Conservation (phyloP, 257 asterid genomes). For the Solanum ahanhuiri region DNA sequence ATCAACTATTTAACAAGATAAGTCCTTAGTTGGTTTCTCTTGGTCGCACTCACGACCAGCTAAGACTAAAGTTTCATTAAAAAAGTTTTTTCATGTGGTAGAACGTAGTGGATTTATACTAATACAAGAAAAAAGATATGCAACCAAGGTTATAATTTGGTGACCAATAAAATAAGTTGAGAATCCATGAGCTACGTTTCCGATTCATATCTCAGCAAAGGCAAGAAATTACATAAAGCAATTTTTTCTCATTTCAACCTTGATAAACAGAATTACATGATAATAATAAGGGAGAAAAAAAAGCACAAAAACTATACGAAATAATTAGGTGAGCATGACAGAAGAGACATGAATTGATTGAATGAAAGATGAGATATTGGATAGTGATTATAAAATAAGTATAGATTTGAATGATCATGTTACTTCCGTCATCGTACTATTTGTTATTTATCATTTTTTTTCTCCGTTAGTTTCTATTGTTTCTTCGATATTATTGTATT, state of each 20-base stretch:
- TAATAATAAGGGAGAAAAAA: background rate
- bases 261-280: background rate
- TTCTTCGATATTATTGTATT: background rate
- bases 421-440: background rate
- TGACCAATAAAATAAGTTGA: background rate
- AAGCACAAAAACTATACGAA: background rate
- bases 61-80: too few relatives aligned
- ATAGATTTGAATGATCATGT: background rate
- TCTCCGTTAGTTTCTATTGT: background rate
- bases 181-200: background rate
- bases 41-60: background rate
- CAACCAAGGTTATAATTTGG: too few relatives aligned
- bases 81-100: background rate
- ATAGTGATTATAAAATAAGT: background rate
- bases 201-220: background rate
- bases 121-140: background rate
- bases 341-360: background rate
- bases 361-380: background rate
- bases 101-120: background rate
- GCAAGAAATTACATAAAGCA: background rate
- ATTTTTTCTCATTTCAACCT: background rate
- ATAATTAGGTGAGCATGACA: background rate
- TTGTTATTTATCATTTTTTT: background rate
- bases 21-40: background rate
- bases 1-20: background rate